Evolutionary conservation across 2,329 filamentous ascomycete genomes (phyloP), one percentile per base, ranked within the genome.

Genomic region (Aspergillus bombycis): DNA sequence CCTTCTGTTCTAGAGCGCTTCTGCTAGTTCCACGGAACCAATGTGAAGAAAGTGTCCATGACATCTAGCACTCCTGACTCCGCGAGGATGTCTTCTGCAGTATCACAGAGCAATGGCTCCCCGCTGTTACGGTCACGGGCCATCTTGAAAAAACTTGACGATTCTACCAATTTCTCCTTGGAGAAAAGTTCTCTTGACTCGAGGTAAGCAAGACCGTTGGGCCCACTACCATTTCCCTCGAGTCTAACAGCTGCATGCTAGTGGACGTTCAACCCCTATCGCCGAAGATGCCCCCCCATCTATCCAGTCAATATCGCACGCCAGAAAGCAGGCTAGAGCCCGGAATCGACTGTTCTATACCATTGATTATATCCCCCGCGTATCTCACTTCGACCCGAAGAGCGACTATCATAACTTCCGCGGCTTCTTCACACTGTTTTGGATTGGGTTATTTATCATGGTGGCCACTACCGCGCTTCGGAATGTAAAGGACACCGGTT

Each of bases 371-470:
- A 87, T 92, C 46, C 90, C 91, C 64, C 91, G 95, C 62, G 90
- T 98, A 26, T 98, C 94, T 21, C 94, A 99, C 80, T 97, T 99
- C 76, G 95, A 99, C 75, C 93, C 94, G 0, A 86, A 88, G 57
- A 96, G 92, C 78, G 93, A 97, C 73, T 94, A 98, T 77, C 89
- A 89, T 73, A 93, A 99, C 79, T 99, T 99, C 77, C 89, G 93
- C 71, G 95, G 95, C 75, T 99, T 99, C 85, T 99, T 97, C 81
- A 92, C 95, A 60, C 86, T 99, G 43, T 99, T 99, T 81, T 99
- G 95, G 95, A 94, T 99, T 68, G 93, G 93, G 11, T 84, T 99
- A 64, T 92, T 92, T 70, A 96, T 99, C 78, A 97, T 99, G 94
- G 93, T 94, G 72, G 90, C 97, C 66, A 98, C 94, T 3, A 92